Evolutionary conservation across 345 rosid genomes (phyloP).

Genomic region (Bruguiera gymnorhiza): DNA sequence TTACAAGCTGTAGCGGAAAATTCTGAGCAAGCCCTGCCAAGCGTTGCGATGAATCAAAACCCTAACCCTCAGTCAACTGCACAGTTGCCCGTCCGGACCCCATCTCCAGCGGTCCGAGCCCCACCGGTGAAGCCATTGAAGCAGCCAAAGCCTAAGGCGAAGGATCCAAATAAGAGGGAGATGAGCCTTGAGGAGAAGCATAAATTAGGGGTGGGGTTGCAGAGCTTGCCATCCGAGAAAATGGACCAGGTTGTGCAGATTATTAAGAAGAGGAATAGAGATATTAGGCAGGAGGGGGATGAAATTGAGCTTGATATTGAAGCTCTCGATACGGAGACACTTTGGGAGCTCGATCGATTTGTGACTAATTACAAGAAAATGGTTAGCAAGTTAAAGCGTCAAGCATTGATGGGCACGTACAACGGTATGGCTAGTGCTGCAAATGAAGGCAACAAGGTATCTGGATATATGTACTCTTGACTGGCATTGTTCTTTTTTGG

Average conservation of each 20-base stretch:
- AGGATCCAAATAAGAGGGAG: constrained; percentile 70
- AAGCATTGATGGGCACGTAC: constrained; percentile 44
- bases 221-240: constrained; percentile 77
- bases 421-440: constrained; percentile 15
- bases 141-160: constrained; percentile 78
- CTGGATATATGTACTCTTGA: background rate
- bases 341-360: constrained; percentile 84
- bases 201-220: constrained; percentile 62
- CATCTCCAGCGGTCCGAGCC: constrained; percentile 30
- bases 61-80: constrained; percentile 22
- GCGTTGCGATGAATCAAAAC: constrained; percentile 13
- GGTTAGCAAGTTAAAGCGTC: constrained; percentile 76
- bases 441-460: constrained; percentile 39
- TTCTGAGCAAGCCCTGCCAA: constrained; percentile 22
- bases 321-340: constrained; percentile 67
- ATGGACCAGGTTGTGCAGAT: constrained; percentile 77
- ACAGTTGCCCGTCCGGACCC: constrained; percentile 36
- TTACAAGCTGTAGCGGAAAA: constrained; percentile 21
- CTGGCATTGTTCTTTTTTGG: background rate
- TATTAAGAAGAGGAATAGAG: constrained; percentile 62
- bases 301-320: constrained; percentile 83
- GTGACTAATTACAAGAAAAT: constrained; percentile 73
- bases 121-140: constrained; percentile 42
- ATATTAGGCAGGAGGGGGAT: constrained; percentile 72
- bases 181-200: constrained; percentile 75